These are phyloP conservation scores for Adansonia madagascariensis DNA, from an alignment of 441 rosid species.

Conservation along the genomic window DNA sequence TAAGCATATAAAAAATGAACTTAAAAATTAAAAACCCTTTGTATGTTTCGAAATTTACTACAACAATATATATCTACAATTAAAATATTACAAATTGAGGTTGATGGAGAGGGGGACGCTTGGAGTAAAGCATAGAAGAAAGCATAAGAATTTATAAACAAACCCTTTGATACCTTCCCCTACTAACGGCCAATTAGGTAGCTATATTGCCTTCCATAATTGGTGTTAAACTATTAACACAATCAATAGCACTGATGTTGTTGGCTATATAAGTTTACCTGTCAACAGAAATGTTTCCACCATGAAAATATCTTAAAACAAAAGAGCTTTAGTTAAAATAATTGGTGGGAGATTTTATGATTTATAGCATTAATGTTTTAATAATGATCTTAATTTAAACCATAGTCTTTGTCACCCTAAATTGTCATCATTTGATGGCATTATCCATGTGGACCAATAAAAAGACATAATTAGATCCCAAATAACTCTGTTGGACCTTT, in stretches of 20 bases:
- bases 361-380: neutral
- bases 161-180: neutral
- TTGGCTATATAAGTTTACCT: slow-evolving; percentile 29
- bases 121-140: neutral
- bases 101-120: neutral
- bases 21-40: neutral
- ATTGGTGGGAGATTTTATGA: neutral
- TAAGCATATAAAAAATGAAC: too few relatives aligned
- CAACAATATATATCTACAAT: neutral
- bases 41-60: neutral
- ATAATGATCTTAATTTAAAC: slow-evolving; percentile 1
- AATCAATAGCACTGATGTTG: neutral
- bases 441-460: neutral
- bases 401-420: neutral
- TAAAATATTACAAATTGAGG: neutral
- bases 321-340: neutral
- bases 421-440: neutral
- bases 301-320: slow-evolving; percentile 24
- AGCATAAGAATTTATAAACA: too few relatives aligned
- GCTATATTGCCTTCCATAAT: neutral
- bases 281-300: neutral
- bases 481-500: neutral
- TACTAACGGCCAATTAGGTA: slow-evolving; percentile 13
- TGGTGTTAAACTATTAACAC: neutral
- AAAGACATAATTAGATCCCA: neutral